Percentiles rank a stretch among this genome's conserved stretches.
phyloP scores from a whole-genome alignment of 1,284 basidiomycete species.

The Microbotryomycetes sp. region DNA sequence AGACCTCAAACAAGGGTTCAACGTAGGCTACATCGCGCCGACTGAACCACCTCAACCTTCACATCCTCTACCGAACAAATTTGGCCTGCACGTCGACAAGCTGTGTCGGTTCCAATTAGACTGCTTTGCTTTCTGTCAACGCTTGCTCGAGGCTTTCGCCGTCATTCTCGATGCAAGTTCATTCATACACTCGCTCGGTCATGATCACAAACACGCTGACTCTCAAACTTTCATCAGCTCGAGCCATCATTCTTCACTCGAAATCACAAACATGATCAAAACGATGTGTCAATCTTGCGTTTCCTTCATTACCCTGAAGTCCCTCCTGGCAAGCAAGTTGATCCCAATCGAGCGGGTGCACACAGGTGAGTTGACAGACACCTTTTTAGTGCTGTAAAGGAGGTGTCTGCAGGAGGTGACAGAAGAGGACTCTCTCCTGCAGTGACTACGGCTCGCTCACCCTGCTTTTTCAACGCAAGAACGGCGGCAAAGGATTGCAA shows the following conservation, averaged over 20 bases:
- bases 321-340: constrained; percentile 2
- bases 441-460: constrained; percentile 24
- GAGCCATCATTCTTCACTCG: constrained; percentile 1
- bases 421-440: background rate
- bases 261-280: background rate
- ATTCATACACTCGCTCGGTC: too few relatives aligned
- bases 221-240: constrained; percentile 15
- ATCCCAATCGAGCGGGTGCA: constrained; percentile 26
- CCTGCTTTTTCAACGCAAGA: constrained; percentile 20
- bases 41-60: constrained; percentile 1
- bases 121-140: constrained; percentile 30
- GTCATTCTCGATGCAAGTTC: constrained; percentile 15
- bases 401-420: background rate
- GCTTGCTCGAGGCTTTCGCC: constrained; percentile 23
- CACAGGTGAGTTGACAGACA: constrained; percentile 4
- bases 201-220: too few relatives aligned
- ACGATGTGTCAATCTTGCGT: constrained; percentile 21
- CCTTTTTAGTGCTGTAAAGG: background rate
- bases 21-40: constrained; percentile 9
- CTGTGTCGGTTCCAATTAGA: constrained; percentile 17
- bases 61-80: constrained; percentile 20
- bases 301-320: constrained; percentile 29
- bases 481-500: constrained; percentile 27
- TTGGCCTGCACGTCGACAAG: constrained; percentile 2
- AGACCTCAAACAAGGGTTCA: constrained; percentile 32